Conservation (phyloP, 2,329 filamentous ascomycete species). For the Cytospora mali region DNA sequence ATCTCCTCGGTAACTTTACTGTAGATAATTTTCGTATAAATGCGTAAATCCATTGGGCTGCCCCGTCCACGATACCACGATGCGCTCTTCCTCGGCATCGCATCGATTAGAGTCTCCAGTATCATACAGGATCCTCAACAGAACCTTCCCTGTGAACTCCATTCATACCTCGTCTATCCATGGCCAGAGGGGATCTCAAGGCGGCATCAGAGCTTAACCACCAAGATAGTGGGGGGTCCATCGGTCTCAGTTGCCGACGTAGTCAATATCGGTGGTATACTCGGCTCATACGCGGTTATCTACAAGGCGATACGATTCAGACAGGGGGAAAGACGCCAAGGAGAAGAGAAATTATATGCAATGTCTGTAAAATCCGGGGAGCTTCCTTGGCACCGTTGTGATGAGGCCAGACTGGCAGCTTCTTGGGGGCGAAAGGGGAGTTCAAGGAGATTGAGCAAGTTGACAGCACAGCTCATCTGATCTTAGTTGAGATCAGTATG, state of each 20-base stretch:
- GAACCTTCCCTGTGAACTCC: too few species aligned
- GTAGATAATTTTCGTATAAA: too few species aligned
- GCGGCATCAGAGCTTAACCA: too few species aligned
- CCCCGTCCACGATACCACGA: too few species aligned
- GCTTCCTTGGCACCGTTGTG: slow-evolving; percentile 4
- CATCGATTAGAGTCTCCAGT: not conserved
- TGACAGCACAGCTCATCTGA: slow-evolving; percentile 5
- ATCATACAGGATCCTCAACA: not conserved
- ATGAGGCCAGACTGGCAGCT: slow-evolving; percentile 13
- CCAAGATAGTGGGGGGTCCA: too few species aligned
- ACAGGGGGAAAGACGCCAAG: slow-evolving; percentile 4
- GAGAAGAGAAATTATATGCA: slow-evolving; percentile 10
- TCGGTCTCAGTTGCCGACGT: not conserved
- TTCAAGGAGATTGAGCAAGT: not conserved
- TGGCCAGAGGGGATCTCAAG: too few species aligned
- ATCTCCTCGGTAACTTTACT: too few species aligned
- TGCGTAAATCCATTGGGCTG: too few species aligned
- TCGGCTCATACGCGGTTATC: not conserved
- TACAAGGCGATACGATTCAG: not conserved
- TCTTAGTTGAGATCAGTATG: not conserved
- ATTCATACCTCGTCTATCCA: not conserved
- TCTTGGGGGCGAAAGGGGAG: not conserved
- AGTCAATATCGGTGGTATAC: too few species aligned
- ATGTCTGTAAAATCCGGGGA: slow-evolving; percentile 6
- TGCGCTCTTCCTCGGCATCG: not conserved